Percentiles rank a stretch among this genome's conserved stretches.
phyloP scores from a whole-genome alignment of 192 early-diverging fungal genomes.

The Coemansia sp. region DNA sequence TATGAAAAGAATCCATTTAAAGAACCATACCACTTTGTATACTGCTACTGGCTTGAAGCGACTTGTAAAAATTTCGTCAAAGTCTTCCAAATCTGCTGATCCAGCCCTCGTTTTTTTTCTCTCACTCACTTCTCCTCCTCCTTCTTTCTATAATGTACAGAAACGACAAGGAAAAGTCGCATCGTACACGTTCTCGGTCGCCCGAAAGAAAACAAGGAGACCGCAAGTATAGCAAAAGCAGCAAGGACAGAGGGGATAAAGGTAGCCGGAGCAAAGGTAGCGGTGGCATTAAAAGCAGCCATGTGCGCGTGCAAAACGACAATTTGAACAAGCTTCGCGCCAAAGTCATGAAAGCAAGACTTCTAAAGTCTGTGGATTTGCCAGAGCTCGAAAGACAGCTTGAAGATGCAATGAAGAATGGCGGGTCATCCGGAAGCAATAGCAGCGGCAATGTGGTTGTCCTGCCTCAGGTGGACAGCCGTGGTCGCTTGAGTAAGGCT shows the following conservation, averaged over 20 bases:
- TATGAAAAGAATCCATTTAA: too few species aligned
- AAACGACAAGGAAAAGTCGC: neutral
- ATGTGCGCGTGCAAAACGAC: neutral
- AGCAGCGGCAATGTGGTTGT: neutral
- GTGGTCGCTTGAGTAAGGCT: neutral
- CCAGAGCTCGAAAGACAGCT: neutral
- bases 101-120: neutral
- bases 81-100: too few species aligned
- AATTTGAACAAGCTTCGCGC: neutral
- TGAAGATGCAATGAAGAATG: neutral
- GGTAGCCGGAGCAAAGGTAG: neutral
- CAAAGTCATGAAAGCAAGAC: neutral
- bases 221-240: neutral
- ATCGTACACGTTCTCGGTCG: neutral
- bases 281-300: too few species aligned
- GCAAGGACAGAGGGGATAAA: neutral
- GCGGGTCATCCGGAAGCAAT: neutral
- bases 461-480: neutral
- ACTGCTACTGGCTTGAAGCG: too few species aligned
- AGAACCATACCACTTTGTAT: too few species aligned
- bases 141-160: neutral
- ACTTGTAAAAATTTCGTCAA: too few species aligned
- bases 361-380: neutral
- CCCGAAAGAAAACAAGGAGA: neutral
- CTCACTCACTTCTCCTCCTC: neutral